Percentiles rank a stretch among this genome's conserved stretches.
Conservation (phyloP, 2,329 filamentous ascomycete species). For the Trichoderma sp. region DNA sequence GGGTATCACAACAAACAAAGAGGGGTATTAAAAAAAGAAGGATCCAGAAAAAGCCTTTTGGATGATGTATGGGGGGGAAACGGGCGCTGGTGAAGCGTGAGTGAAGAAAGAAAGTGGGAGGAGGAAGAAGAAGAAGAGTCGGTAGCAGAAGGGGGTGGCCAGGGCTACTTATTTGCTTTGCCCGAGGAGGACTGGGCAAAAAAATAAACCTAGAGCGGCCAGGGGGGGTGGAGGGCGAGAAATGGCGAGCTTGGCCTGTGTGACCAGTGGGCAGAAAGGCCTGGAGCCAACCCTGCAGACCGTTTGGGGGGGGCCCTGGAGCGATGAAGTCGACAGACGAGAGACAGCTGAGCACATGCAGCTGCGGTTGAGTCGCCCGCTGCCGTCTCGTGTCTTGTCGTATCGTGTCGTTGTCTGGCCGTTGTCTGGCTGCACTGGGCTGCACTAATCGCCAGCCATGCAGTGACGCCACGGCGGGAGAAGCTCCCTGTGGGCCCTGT, state of each 20-base stretch:
- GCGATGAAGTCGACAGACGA: neutral
- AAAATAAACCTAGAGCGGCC: neutral
- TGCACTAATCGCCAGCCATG: conserved; percentile 3
- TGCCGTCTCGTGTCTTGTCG: neutral
- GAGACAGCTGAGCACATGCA: no score
- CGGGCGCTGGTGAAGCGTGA: conserved; percentile 40
- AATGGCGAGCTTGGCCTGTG: conserved; percentile 8
- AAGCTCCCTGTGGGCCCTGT: neutral
- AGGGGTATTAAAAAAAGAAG: conserved; percentile 45
- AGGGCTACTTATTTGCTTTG: conserved; percentile 48
- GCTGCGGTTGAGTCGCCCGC: neutral
- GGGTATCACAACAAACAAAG: conserved; percentile 57
- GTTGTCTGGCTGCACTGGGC: no score
- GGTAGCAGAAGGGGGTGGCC: conserved; percentile 39
- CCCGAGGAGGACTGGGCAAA: conserved; percentile 9
- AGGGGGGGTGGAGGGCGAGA: conserved; percentile 27
- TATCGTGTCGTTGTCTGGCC: no score
- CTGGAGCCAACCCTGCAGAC: conserved; percentile 24
- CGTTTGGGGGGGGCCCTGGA: neutral
- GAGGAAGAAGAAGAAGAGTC: conserved; percentile 34
- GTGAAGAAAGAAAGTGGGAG: conserved; percentile 40
- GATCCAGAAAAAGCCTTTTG: conserved; percentile 43
- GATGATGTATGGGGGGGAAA: conserved; percentile 34
- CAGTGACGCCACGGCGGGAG: conserved; percentile 25
- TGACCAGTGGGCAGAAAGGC: conserved; percentile 15